Evolutionary conservation across 179 eudicot species (phyloP).

Genomic region (Silene coronaria): DNA sequence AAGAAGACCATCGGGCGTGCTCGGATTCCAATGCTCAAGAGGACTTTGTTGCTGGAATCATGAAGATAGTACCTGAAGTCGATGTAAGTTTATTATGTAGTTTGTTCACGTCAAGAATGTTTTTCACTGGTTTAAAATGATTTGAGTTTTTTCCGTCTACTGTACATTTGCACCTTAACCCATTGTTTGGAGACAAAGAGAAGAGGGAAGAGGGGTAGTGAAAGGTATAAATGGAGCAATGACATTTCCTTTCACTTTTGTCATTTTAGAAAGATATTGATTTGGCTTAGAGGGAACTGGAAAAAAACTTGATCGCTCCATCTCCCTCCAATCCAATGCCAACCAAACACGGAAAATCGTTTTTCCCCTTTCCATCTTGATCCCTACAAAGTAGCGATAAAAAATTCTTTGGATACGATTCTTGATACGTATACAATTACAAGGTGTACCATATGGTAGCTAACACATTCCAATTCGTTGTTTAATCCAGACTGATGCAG

Average conservation of each 20-base stretch:
- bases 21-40: conserved; percentile 41
- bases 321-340: too few relatives aligned
- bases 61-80: conserved; percentile 88
- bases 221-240: too few relatives aligned
- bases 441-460: conserved; percentile 8
- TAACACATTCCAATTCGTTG: neutral
- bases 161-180: neutral
- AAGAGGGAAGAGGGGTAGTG: too few relatives aligned
- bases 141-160: neutral
- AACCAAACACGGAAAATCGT: too few relatives aligned
- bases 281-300: too few relatives aligned
- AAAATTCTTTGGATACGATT: neutral
- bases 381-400: too few relatives aligned
- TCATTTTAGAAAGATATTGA: too few relatives aligned
- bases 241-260: too few relatives aligned
- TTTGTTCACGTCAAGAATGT: neutral
- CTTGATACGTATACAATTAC: neutral
- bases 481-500: conserved; percentile 61
- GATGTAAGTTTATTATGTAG: conserved; percentile 67
- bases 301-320: too few relatives aligned
- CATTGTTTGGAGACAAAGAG: too few relatives aligned
- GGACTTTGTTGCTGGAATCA: conserved; percentile 53
- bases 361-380: too few relatives aligned
- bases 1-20: conserved; percentile 18
- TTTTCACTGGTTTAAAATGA: too few relatives aligned